These are phyloP conservation scores for Ephemerocybe angulata DNA, from an alignment of 768 basidiomycete species.

Conservation along the genomic window DNA sequence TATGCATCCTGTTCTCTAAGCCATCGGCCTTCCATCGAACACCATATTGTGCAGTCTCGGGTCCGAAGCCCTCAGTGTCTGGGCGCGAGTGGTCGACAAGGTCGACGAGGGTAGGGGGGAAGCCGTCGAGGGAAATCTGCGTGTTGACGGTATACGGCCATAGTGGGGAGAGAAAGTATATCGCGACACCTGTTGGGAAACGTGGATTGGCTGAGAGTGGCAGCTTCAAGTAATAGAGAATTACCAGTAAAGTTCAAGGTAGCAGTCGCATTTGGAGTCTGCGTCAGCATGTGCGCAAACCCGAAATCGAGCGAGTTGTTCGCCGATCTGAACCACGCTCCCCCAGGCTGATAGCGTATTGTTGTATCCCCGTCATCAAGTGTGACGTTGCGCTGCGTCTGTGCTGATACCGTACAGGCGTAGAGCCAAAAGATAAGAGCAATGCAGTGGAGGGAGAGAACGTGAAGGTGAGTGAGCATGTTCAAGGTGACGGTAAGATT, in stretches of 20 bases:
- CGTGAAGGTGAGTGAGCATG: not conserved
- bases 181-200: too few species aligned
- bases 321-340: constrained; percentile 29
- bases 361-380: constrained; percentile 29
- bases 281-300: constrained; percentile 27
- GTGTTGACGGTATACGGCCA: constrained; percentile 42
- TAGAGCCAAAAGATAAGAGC: constrained; percentile 12
- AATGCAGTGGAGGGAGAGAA: constrained; percentile 1
- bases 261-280: constrained; percentile 35
- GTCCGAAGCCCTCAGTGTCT: constrained; percentile 25
- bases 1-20: constrained; percentile 32
- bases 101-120: constrained; percentile 30
- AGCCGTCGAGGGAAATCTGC: constrained; percentile 35
- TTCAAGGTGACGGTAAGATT: too few species aligned
- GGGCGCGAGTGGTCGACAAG: constrained; percentile 34
- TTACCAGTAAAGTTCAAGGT: constrained; percentile 42
- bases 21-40: constrained; percentile 36
- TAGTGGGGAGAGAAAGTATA: too few species aligned
- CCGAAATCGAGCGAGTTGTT: constrained; percentile 32
- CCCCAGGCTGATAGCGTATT: constrained; percentile 29
- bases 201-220: too few species aligned
- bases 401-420: constrained; percentile 12
- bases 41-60: constrained; percentile 35
- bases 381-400: constrained; percentile 29
- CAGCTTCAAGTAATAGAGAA: too few species aligned